These are phyloP conservation scores for Crithidia fasciculata DNA, from an alignment of 208 protist genomes.

Conservation along the genomic window DNA sequence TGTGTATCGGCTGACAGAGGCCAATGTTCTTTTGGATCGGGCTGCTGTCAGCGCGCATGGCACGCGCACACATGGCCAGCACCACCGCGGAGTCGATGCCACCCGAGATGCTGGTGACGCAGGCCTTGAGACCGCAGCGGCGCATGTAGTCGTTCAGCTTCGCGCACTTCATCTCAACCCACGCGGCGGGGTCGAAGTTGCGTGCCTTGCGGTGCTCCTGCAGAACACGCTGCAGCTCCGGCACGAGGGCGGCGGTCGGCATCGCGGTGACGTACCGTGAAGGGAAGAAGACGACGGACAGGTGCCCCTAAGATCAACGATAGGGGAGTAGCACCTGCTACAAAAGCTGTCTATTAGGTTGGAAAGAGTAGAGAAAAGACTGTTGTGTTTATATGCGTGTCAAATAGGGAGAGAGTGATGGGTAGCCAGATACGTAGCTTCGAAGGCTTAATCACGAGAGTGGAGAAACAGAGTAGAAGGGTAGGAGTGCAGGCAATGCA, in stretches of 20 bases:
- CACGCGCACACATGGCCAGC: conserved; percentile 84
- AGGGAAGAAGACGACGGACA: too few species aligned
- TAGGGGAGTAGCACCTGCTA: too few species aligned
- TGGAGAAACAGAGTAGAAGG: too few species aligned
- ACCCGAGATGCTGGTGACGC: conserved; percentile 92
- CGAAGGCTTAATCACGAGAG: too few species aligned
- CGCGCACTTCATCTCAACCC: conserved; percentile 86
- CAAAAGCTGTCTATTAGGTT: too few species aligned
- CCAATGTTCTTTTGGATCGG: conserved; percentile 91
- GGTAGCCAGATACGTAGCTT: too few species aligned
- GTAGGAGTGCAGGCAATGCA: too few species aligned
- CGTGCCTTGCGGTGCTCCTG: conserved; percentile 68
- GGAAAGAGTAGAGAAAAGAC: too few species aligned
- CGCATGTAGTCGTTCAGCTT: conserved; percentile 95
- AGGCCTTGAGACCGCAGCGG: conserved; percentile 83
- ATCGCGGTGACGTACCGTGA: conserved; percentile 15
- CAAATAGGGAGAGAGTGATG: too few species aligned
- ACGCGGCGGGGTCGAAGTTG: conserved; percentile 80
- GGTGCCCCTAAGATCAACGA: too few species aligned
- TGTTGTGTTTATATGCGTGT: too few species aligned
- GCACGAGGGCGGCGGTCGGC: conserved; percentile 56
- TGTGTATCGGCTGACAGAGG: conserved; percentile 95
- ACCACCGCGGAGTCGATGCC: conserved; percentile 96
- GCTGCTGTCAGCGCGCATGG: conserved; percentile 56
- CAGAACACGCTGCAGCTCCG: conserved; percentile 72